phyloP scores from a whole-genome alignment of 192 early-diverging fungal species.

The Coemansia sp. region DNA sequence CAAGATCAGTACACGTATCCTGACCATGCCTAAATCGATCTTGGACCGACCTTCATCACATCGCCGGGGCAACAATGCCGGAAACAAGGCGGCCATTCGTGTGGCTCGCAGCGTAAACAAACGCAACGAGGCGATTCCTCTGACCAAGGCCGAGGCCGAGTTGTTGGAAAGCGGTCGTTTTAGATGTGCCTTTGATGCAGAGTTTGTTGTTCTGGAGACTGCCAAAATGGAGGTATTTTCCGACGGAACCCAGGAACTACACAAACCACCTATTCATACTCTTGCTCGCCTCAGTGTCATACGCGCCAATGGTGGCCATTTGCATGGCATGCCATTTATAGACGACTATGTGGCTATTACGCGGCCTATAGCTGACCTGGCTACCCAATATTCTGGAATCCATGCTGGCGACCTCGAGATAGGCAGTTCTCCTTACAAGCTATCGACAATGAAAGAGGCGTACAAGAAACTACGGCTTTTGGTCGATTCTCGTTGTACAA shows the following conservation, averaged over 20 bases:
- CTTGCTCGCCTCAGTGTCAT: slow-evolving; percentile 90
- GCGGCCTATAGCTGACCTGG: slow-evolving; percentile 86
- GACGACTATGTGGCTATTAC: slow-evolving; percentile 92
- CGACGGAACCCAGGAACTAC: slow-evolving; percentile 84
- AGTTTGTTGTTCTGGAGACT: slow-evolving; percentile 87
- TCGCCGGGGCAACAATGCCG: slow-evolving; percentile 2
- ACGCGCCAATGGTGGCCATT: slow-evolving; percentile 69
- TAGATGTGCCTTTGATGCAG: slow-evolving; percentile 81
- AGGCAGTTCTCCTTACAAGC: slow-evolving; percentile 64
- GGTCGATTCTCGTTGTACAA: slow-evolving; percentile 85
- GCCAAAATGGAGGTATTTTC: slow-evolving; percentile 89
- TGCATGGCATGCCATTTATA: slow-evolving; percentile 84
- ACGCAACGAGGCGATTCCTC: slow-evolving; percentile 44
- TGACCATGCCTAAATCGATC: slow-evolving; percentile 27
- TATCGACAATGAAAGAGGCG: slow-evolving; percentile 90
- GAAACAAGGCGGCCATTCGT: neutral
- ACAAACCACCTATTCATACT: slow-evolving; percentile 76
- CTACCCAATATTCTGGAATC: slow-evolving; percentile 95
- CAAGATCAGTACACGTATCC: slow-evolving; percentile 42
- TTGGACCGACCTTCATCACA: slow-evolving; percentile 19
- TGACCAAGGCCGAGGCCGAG: slow-evolving; percentile 32
- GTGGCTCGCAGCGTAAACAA: neutral
- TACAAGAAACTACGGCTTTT: slow-evolving; percentile 90
- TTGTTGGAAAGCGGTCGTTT: slow-evolving; percentile 31
- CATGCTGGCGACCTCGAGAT: slow-evolving; percentile 84